Conservation (phyloP, 202 grass and related monocot species). For the Eragrostis tef region DNA sequence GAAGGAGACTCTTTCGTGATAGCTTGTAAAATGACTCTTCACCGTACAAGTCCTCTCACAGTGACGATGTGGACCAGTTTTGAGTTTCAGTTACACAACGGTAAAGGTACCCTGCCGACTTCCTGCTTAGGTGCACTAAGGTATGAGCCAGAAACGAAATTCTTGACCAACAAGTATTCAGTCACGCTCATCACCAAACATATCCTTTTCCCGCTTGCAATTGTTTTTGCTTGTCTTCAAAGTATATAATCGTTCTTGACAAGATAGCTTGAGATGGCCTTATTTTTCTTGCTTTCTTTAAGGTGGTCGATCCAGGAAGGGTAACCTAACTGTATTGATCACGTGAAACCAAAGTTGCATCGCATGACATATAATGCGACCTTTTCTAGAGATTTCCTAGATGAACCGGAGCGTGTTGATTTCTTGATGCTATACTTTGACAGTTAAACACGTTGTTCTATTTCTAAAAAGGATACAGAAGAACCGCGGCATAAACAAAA, state of each 20-base stretch:
- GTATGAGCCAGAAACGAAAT: neutral
- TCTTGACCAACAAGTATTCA: constrained; percentile 33
- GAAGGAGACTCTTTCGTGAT: neutral
- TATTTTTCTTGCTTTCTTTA: neutral
- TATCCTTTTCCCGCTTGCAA: constrained; percentile 18
- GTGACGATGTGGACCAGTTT: constrained; percentile 15
- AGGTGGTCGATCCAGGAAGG: neutral
- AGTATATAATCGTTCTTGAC: constrained; percentile 37
- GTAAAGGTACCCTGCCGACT: constrained; percentile 28
- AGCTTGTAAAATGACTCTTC: neutral
- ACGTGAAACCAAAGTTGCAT: constrained; percentile 25
- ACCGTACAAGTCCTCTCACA: neutral
- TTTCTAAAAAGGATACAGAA: neutral
- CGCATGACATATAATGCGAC: neutral
- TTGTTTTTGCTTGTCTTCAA: constrained; percentile 38
- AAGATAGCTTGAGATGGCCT: neutral
- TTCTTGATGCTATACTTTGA: neutral
- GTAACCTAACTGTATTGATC: neutral
- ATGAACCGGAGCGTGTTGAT: neutral
- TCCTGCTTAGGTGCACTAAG: constrained; percentile 14
- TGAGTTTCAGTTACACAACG: constrained; percentile 45
- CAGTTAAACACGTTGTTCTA: neutral
- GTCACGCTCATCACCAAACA: constrained; percentile 35
- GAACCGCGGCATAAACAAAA: neutral
- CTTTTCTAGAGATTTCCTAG: neutral